These are phyloP conservation scores for Plasmodium knowlesi DNA, from an alignment of 169 alveolate genomes.

Conservation along the genomic window DNA sequence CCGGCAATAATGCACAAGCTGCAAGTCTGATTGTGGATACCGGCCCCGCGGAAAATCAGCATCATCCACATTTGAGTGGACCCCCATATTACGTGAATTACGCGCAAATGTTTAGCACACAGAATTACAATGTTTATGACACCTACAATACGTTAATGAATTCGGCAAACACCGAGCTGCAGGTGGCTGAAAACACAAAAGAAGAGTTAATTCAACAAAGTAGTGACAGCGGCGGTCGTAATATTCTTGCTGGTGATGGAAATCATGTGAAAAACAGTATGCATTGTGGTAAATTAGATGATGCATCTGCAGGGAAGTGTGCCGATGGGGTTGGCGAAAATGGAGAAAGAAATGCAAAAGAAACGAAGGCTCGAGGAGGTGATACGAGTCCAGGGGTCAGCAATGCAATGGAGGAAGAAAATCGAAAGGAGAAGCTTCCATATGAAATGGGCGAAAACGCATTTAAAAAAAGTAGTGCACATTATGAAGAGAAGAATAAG, in stretches of 20 bases:
- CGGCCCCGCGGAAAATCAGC: not conserved
- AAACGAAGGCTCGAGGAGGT: not conserved
- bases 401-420: not conserved
- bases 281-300: not conserved
- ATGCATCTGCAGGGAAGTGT: not conserved
- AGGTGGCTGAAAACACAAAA: not conserved
- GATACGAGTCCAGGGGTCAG: not conserved
- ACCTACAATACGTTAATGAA: slow-evolving; percentile 5
- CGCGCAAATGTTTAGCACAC: not conserved
- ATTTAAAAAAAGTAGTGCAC: not conserved
- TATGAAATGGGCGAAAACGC: not conserved
- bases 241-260: not conserved
- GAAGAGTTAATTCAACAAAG: not conserved
- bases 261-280: not conserved
- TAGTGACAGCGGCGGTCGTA: not conserved
- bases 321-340: not conserved
- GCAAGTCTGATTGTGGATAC: not conserved
- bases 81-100: not conserved
- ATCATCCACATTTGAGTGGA: not conserved
- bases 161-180: not conserved
- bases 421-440: not conserved
- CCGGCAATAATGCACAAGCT: not conserved
- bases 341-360: not conserved
- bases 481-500: not conserved
- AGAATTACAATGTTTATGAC: not conserved